These are phyloP conservation scores for Pinus albicaulis DNA, from an alignment of 75 land plant genomes.

Conservation along the genomic window DNA sequence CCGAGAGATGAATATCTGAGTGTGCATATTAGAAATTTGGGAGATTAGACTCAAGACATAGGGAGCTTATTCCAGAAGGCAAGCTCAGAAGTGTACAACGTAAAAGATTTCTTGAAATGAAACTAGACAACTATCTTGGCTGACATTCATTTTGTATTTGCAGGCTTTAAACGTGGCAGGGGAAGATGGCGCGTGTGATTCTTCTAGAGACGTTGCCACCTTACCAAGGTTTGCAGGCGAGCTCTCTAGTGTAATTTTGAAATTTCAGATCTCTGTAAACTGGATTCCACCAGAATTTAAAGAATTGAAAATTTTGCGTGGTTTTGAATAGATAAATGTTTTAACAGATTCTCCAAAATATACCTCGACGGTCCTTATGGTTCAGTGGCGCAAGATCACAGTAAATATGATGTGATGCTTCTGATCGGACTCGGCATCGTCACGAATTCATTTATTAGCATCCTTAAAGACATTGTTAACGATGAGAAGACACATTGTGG, in stretches of 20 bases:
- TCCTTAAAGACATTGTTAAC: constrained; percentile 22
- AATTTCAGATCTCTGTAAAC: no score
- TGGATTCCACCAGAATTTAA: neutral
- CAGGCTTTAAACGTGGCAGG: neutral
- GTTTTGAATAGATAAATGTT: neutral
- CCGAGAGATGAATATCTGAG: constrained; percentile 58
- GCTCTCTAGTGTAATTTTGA: neutral
- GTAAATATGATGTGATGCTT: constrained; percentile 35
- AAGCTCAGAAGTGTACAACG: neutral
- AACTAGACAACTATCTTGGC: no score
- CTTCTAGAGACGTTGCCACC: neutral
- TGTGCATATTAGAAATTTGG: constrained; percentile 51
- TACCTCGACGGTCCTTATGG: constrained; percentile 42
- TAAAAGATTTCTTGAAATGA: no score
- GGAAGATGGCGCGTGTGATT: neutral
- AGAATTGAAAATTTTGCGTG: neutral
- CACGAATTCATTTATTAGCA: constrained; percentile 40
- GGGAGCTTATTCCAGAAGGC: constrained; percentile 43
- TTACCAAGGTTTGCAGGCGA: neutral
- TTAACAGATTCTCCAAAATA: constrained; percentile 29
- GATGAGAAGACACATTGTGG: neutral
- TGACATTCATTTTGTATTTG: neutral
- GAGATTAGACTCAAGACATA: constrained; percentile 53
- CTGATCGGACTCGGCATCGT: constrained; percentile 46
- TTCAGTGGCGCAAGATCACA: constrained; percentile 44